These are phyloP conservation scores for Pyricularia grisea DNA, from an alignment of 2,329 filamentous ascomycete genomes.

Conservation along the genomic window DNA sequence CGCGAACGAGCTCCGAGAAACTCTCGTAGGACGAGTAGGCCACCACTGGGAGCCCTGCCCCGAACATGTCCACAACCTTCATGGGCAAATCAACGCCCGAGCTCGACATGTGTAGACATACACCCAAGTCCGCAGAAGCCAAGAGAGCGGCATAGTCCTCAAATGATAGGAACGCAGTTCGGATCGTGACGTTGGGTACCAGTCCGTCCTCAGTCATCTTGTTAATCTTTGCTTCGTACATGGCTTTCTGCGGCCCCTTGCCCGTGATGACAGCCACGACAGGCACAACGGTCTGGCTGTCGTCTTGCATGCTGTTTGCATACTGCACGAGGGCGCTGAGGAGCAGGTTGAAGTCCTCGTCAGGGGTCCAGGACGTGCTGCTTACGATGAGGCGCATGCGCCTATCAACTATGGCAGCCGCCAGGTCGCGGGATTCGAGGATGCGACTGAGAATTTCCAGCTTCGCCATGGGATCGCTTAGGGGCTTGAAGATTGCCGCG, in stretches of 20 bases:
- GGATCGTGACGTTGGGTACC: constrained; percentile 61
- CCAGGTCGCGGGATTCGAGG: constrained; percentile 52
- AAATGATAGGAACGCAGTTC: constrained; percentile 77
- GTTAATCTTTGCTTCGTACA: constrained; percentile 61
- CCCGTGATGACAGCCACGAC: constrained; percentile 91
- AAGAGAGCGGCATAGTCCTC: constrained; percentile 79
- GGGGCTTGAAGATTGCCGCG: constrained; percentile 69
- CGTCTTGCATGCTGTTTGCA: constrained; percentile 31
- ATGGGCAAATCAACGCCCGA: constrained; percentile 95
- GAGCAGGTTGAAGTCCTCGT: constrained; percentile 88
- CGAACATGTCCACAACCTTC: constrained; percentile 99
- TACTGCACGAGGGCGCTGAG: constrained; percentile 75
- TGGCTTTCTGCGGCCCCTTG: constrained; percentile 74
- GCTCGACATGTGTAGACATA: constrained; percentile 87
- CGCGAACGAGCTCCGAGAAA: constrained; percentile 82
- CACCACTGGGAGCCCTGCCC: constrained; percentile 80
- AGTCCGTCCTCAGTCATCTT: constrained; percentile 50
- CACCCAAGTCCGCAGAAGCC: constrained; percentile 76
- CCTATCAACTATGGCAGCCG: constrained; percentile 47
- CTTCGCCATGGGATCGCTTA: constrained; percentile 36
- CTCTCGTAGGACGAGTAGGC: constrained; percentile 82
- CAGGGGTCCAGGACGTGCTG: constrained; percentile 93
- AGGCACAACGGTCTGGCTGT: constrained; percentile 42
- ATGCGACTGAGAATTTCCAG: constrained; percentile 54
- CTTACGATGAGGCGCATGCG: constrained; percentile 68